A percentile compares a stretch with the other conserved stretches of the same genome.
phyloP scores from a whole-genome alignment of 805 yeast species.

The Yamadazyma takamatsuzukensis region DNA sequence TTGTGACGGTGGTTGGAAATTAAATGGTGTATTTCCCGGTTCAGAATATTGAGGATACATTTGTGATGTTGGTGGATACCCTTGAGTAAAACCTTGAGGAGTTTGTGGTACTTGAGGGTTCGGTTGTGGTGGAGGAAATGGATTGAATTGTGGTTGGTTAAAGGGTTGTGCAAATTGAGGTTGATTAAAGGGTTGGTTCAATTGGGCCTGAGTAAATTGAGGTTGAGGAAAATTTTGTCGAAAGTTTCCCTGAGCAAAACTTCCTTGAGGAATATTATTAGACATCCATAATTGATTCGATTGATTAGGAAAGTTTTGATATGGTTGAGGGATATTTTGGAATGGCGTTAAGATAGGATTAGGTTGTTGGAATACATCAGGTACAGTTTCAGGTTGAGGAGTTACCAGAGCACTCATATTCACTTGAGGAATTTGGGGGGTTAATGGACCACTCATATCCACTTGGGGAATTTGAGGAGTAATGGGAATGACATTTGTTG shows the following conservation, averaged over 20 bases:
- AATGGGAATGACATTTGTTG: too few relatives aligned
- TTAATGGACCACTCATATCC: too few relatives aligned
- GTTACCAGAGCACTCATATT: not conserved
- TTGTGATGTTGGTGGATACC: too few relatives aligned
- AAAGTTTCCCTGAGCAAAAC: not conserved
- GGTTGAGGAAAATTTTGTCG: not conserved
- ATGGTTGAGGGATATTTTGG: not conserved
- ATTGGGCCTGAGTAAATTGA: not conserved
- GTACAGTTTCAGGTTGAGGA: slow-evolving; percentile 1
- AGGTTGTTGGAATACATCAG: not conserved
- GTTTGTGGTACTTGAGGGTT: slow-evolving; percentile 7
- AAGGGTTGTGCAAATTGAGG: not conserved
- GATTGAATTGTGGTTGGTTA: not conserved
- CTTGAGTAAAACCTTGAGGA: too few relatives aligned
- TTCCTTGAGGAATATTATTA: not conserved
- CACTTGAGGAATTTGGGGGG: too few relatives aligned
- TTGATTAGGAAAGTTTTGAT: slow-evolving; percentile 1
- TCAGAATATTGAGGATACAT: slow-evolving; percentile 1
- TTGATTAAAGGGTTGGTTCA: too few relatives aligned
- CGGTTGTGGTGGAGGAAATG: not conserved
- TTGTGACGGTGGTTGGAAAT: slow-evolving; percentile 1
- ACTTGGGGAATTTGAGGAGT: too few relatives aligned
- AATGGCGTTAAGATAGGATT: not conserved
- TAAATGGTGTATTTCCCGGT: not conserved
- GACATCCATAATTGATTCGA: not conserved